Evolutionary conservation across 371 early-diverging fungal genomes (phyloP).

Genomic region (Mortierella sp.): DNA sequence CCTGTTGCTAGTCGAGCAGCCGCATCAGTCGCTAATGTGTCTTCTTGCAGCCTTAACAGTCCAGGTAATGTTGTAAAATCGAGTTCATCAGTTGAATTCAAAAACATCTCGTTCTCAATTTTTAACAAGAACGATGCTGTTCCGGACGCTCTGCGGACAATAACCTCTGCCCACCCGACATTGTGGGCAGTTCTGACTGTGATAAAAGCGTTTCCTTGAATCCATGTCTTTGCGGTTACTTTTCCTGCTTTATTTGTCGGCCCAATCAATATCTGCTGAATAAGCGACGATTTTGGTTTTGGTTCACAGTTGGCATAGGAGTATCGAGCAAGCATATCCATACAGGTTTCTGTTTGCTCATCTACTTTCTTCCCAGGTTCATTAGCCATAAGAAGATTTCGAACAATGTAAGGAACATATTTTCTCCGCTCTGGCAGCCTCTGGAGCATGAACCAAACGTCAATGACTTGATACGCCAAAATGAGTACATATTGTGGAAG

Average conservation of each 20-base stretch:
- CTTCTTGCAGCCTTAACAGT: constrained; percentile 72
- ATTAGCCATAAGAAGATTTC: constrained; percentile 74
- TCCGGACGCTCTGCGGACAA: constrained; percentile 87
- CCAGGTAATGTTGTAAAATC: constrained; percentile 70
- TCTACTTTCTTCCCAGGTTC: constrained; percentile 62
- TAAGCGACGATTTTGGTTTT: constrained; percentile 60
- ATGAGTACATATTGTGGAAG: constrained; percentile 84
- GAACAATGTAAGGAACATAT: constrained; percentile 86
- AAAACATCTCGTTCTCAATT: constrained; percentile 76
- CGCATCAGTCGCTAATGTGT: constrained; percentile 47
- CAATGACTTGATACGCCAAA: constrained; percentile 93
- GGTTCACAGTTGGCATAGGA: constrained; percentile 81
- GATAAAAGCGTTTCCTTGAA: constrained; percentile 86
- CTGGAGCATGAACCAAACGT: constrained; percentile 88
- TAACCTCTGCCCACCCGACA: constrained; percentile 84
- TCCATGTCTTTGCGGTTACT: constrained; percentile 76
- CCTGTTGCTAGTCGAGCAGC: constrained; percentile 43
- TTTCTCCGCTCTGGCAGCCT: constrained; percentile 79
- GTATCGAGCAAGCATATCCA: constrained; percentile 94
- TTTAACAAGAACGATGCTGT: constrained; percentile 79
- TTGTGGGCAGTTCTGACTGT: constrained; percentile 77
- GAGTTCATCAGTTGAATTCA: constrained; percentile 58
- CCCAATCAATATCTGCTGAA: constrained; percentile 36
- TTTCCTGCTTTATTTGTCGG: constrained; percentile 57
- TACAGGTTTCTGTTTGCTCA: constrained; percentile 88